Base-by-base conservation (phyloP, 108 stramenopile species). In the Epithemia pelagica region DNA sequence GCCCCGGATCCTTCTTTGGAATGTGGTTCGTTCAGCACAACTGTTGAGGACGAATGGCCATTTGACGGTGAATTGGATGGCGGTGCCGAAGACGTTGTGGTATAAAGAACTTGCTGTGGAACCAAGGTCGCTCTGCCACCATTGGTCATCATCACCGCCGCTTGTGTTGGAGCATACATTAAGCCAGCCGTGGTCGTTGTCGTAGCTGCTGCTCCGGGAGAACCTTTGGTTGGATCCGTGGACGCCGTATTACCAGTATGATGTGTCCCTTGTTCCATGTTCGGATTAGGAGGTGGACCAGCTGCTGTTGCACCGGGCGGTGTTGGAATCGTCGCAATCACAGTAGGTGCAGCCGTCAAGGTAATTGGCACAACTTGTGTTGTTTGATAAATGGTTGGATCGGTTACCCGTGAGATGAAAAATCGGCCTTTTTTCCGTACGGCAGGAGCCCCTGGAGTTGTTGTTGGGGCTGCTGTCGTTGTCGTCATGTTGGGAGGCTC, bases 381-480 rank as follows among this genome's bases (percentile, higher is more conserved):
- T 5, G 37, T 10, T 46, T 46, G 37, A 31, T 69, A 61, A 0
- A 69, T 33, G 20, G 33, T 61, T 15, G 72, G 70, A 31, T 74
- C 71, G 30, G 64, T 68, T 25, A 75, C 74, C 54, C 71, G 75
- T 2, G 72, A 73, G 24, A 80, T 68, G 2, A 80, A 32, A 70
- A 80, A 80, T 31, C 79, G 32, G 0, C 79, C 79, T 59, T 80
- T 80, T 59, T 68, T 71, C 54, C 68, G 72, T n/a, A 80, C 79
- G 28, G 55, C 62, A 1, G 78, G 78, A 32, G 67, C 70, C 27
- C 66, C 72, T 26, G 62, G 10, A 15, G 37, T 15, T 5, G 37
- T 15, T 15, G 37, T 5, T 5, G 37, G 37, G 15, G 15, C 37
- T 10, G 5, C 15, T 46, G 37, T 46, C 37, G 37, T 15, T 15